A percentile compares a stretch with the other conserved stretches of the same genome.
Conservation (phyloP, 1,139 yeast species). For the Geotrichum bryndzae region DNA sequence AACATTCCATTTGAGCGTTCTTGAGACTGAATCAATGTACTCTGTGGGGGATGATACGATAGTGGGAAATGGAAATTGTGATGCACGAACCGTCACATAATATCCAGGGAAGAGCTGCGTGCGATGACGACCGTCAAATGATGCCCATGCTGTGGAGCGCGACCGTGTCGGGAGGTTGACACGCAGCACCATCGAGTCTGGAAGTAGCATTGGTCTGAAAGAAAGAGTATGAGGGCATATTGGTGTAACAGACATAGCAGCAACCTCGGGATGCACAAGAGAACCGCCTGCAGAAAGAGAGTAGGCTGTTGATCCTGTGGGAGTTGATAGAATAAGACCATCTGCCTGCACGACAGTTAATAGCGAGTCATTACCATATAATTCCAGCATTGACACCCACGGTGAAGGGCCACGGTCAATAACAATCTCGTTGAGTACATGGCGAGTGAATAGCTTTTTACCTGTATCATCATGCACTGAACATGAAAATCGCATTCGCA, state of each 20-base stretch:
- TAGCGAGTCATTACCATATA: slow-evolving; percentile 74
- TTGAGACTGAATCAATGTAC: slow-evolving; percentile 74
- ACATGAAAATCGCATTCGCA: slow-evolving; percentile 79
- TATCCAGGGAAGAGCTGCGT: slow-evolving; percentile 67
- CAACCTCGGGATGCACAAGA: slow-evolving; percentile 81
- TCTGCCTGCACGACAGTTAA: slow-evolving; percentile 87
- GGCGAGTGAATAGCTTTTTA: slow-evolving; percentile 60
- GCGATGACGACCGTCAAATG: slow-evolving; percentile 79
- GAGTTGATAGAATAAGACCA: slow-evolving; percentile 82
- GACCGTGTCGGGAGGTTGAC: slow-evolving; percentile 72
- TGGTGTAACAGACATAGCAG: slow-evolving; percentile 85
- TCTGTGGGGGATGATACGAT: slow-evolving; percentile 69
- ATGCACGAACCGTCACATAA: slow-evolving; percentile 69
- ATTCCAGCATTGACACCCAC: slow-evolving; percentile 72
- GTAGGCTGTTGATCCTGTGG: slow-evolving; percentile 90
- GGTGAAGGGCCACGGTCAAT: slow-evolving; percentile 89
- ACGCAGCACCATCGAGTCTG: slow-evolving; percentile 75
- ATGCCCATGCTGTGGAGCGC: slow-evolving; percentile 78
- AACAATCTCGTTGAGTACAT: slow-evolving; percentile 76
- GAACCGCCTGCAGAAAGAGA: slow-evolving; percentile 89
- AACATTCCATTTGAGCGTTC: slow-evolving; percentile 81
- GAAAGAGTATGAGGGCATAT: slow-evolving; percentile 88
- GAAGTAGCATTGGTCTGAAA: slow-evolving; percentile 78
- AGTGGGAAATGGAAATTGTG: slow-evolving; percentile 82
- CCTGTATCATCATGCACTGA: slow-evolving; percentile 44